A percentile compares a stretch with the other conserved stretches of the same genome.
phyloP scores from a whole-genome alignment of 371 early-diverging fungal genomes.

The Mortierella sp. region DNA sequence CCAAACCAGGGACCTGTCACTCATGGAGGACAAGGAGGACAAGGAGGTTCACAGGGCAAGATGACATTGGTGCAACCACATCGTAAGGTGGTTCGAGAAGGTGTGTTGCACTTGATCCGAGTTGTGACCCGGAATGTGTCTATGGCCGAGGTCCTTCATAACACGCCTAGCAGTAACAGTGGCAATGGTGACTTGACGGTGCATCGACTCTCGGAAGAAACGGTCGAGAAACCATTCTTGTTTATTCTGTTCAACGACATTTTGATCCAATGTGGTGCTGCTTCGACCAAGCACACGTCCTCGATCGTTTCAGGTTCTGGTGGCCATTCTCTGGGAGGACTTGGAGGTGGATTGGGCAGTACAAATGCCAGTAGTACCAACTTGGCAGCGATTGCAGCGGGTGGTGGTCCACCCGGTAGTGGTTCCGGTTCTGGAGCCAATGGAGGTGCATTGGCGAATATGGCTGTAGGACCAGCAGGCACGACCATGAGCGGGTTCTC shows the following conservation, averaged over 20 bases:
- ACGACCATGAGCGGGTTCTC: too few species aligned
- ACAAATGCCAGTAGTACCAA: neutral
- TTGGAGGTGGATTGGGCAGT: constrained; percentile 5
- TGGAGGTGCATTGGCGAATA: too few species aligned
- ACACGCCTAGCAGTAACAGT: neutral
- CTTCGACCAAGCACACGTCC: constrained; percentile 20
- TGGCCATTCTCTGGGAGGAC: neutral
- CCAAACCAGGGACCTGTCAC: constrained; percentile 1
- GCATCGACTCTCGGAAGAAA: constrained; percentile 37
- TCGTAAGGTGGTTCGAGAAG: constrained; percentile 59
- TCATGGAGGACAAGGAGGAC: neutral
- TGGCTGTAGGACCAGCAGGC: too few species aligned
- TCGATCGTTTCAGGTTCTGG: neutral
- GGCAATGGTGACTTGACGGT: constrained; percentile 33
- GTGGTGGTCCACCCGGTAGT: neutral
- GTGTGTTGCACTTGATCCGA: constrained; percentile 53
- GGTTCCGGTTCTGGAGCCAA: neutral
- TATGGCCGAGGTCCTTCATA: constrained; percentile 21
- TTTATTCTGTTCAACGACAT: constrained; percentile 67
- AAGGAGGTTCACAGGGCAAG: constrained; percentile 17
- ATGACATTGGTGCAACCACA: constrained; percentile 63
- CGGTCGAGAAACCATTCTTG: constrained; percentile 50
- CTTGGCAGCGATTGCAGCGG: neutral
- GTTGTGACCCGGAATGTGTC: constrained; percentile 38
- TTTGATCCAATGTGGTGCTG: constrained; percentile 56